phyloP scores from a whole-genome alignment of 768 basidiomycete species.

The Galerina sulciceps region DNA sequence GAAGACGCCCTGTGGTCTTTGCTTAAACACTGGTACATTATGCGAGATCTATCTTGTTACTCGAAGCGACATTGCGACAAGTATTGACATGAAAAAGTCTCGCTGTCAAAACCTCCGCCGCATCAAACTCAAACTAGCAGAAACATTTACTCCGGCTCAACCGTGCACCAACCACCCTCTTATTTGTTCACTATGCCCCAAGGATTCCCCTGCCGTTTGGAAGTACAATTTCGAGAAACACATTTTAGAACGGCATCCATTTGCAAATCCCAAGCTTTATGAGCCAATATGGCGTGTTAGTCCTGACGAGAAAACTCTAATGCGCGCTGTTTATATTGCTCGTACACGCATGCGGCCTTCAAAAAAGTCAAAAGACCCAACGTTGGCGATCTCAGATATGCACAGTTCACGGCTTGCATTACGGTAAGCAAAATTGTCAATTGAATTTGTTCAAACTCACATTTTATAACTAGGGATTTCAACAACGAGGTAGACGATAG shows the following conservation, averaged over 20 bases:
- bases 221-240: slow-evolving; percentile 10
- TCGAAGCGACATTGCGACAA: background rate
- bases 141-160: background rate
- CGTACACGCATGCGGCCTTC: too few species aligned
- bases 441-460: too few species aligned
- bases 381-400: too few species aligned
- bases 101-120: slow-evolving; percentile 5
- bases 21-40: background rate
- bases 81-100: slow-evolving; percentile 7
- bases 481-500: too few species aligned
- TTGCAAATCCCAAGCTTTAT: background rate
- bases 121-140: background rate
- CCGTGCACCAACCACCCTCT: slow-evolving; percentile 13
- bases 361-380: too few species aligned
- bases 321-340: too few species aligned
- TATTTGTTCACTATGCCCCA: background rate
- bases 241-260: background rate
- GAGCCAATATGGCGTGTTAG: too few species aligned
- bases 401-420: too few species aligned
- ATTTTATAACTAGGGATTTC: too few species aligned
- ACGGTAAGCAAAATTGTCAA: too few species aligned
- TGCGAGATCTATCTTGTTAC: background rate
- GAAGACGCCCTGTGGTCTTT: slow-evolving; percentile 8
- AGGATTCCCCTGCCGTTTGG: slow-evolving; percentile 3
- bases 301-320: too few species aligned